These are phyloP conservation scores for Tubosaeta brunneosetosa DNA, from an alignment of 768 basidiomycete species.

Conservation along the genomic window DNA sequence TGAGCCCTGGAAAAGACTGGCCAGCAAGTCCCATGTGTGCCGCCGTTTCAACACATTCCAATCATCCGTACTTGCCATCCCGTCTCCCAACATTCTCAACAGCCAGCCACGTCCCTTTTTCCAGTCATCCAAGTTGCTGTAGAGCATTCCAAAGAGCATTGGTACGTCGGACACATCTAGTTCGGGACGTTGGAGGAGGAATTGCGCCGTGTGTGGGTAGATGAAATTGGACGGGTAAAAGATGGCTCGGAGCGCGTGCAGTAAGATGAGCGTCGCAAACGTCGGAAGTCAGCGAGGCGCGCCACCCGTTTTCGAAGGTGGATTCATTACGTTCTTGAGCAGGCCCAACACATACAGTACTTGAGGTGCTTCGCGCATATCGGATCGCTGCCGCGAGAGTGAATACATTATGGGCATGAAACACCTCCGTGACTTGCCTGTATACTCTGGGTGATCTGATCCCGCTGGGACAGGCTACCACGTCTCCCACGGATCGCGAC, in stretches of 20 bases:
- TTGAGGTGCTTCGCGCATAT: constrained; percentile 76
- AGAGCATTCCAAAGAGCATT: constrained; percentile 85
- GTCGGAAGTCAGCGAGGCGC: constrained; percentile 61
- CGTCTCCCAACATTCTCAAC: constrained; percentile 74
- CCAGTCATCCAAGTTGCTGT: constrained; percentile 74
- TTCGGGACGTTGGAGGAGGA: constrained; percentile 84
- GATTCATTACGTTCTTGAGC: constrained; percentile 16
- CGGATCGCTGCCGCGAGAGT: constrained; percentile 39
- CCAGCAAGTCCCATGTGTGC: constrained; percentile 85
- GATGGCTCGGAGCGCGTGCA: constrained; percentile 74
- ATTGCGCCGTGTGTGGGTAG: constrained; percentile 81
- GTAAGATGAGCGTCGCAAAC: constrained; percentile 74
- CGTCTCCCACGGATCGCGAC: constrained; percentile 38
- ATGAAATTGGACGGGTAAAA: constrained; percentile 87
- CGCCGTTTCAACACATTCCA: constrained; percentile 78
- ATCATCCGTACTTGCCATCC: constrained; percentile 68
- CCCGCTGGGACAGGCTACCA: constrained; percentile 30
- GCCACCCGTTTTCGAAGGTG: constrained; percentile 42
- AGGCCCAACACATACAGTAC: constrained; percentile 63
- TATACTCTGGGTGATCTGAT: constrained; percentile 48
- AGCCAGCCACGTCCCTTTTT: constrained; percentile 91
- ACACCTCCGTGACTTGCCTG: constrained; percentile 43
- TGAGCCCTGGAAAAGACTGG: constrained; percentile 74
- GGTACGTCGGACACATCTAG: constrained; percentile 83
- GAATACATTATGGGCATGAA: neutral